Conservation (phyloP, 2,329 filamentous ascomycete genomes). For the Herpotrichia juniperi region DNA sequence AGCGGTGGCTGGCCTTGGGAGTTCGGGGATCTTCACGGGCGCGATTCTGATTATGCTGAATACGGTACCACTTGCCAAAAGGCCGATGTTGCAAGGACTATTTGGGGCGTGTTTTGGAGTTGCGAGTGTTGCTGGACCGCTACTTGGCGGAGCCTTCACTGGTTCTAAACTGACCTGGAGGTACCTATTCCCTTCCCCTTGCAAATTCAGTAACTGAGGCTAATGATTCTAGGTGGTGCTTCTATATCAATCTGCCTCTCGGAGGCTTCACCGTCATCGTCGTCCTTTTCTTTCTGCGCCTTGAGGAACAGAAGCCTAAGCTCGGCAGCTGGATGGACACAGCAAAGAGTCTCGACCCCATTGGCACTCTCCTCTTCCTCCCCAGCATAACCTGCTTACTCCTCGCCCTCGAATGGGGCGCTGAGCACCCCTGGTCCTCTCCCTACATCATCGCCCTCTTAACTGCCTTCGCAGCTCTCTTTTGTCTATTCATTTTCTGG, state of each 20-base stretch:
- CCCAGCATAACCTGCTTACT: conserved; percentile 53
- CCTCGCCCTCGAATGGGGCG: conserved; percentile 57
- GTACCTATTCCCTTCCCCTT: too few relatives aligned
- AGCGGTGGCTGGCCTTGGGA: conserved; percentile 37
- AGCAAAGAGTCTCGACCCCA: conserved; percentile 49
- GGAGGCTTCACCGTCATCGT: conserved; percentile 49
- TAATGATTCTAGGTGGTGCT: too few relatives aligned
- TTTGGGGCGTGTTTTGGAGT: conserved; percentile 48
- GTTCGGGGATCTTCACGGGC: conserved; percentile 40
- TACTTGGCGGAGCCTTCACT: conserved; percentile 53
- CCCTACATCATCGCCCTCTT: conserved; percentile 51
- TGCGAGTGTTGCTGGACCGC: conserved; percentile 50
- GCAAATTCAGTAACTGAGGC: too few relatives aligned
- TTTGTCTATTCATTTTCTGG: conserved; percentile 45
- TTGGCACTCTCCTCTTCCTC: conserved; percentile 49
- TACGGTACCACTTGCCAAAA: conserved; percentile 47
- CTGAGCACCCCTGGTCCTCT: conserved; percentile 50
- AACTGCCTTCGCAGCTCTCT: conserved; percentile 47
- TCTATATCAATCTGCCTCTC: conserved; percentile 60
- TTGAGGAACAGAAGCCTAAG: conserved; percentile 39
- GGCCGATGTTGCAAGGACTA: conserved; percentile 49
- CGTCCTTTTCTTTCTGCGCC: conserved; percentile 40
- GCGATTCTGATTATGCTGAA: conserved; percentile 42
- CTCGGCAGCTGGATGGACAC: conserved; percentile 31
- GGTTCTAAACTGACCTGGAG: conserved; percentile 49